Evolutionary conservation across 805 yeast genomes (phyloP), one percentile per base, ranked within the genome.

Genomic region (Komagataella kurtzmanii): DNA sequence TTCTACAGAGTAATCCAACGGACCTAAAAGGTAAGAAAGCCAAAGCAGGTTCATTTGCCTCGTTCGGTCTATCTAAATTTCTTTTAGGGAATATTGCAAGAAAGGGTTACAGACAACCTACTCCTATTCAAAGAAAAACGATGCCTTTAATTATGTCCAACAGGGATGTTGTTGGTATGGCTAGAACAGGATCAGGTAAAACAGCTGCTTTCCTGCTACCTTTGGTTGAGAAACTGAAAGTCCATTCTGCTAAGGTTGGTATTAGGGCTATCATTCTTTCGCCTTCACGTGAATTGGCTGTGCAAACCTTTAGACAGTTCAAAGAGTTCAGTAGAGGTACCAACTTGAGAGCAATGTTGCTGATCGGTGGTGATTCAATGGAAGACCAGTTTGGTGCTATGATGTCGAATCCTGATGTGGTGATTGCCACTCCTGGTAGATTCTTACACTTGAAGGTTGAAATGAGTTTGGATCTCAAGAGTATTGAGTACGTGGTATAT

Each of bases 81-180:
- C 65, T 90, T 5, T 62, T 89, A 53, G 67, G 73, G 19, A 91
- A 88, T 59, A 83, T 93, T 52, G 63, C 78, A 52, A 82, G 80
- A 54, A 90, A 88, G 62, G 99, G 99, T 0, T 93, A 81, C 70
- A 84, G 80, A 57, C 93, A 85, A 57, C 99, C 99, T 12, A 93
- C 99, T 0, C 99, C 99, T 1, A 93, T 93, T 65, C 99, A 93
- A 69, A 76, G 99, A 57, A 93, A 91, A 64, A 84, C 99, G 2
- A 87, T 93, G 53, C 99, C 99, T 0, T 72, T 89, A 52, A 83
- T 93, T 54, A 71, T 93, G 71, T 88, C 85, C 48, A 85, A 81
- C 52, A 76, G 95, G 62, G 99, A 93, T 68, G 95, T 93, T 46
- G 99, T 93, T 14, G 99, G 97, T 63, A 93, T 93, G 99, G 99